Conservation (phyloP, 345 rosid genomes). For the Noccaea bulbosa region DNA sequence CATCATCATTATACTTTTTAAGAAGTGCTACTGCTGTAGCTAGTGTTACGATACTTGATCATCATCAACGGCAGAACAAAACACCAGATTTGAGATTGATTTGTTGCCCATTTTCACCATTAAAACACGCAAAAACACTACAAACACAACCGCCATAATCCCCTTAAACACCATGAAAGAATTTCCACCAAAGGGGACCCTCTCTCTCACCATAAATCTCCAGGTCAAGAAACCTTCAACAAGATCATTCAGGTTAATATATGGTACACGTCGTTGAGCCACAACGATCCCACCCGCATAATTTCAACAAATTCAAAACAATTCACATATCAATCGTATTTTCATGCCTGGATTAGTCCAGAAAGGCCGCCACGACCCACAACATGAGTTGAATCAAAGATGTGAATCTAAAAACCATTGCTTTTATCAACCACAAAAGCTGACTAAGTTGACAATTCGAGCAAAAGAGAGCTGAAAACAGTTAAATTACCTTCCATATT, state of each 20-base stretch:
- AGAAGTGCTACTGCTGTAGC: conserved; percentile 52
- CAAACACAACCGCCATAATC: conserved; percentile 41
- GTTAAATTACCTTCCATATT: conserved; percentile 56
- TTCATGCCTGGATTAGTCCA: conserved; percentile 2
- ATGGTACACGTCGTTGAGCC: conserved; percentile 31
- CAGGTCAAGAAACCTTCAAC: conserved; percentile 94
- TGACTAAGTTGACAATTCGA: neutral
- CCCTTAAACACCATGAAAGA: conserved; percentile 40
- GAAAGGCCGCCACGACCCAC: neutral
- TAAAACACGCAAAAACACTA: conserved; percentile 74
- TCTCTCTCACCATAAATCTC: conserved; percentile 73
- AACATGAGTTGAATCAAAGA: conserved; percentile 1
- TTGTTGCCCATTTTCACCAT: conserved; percentile 76
- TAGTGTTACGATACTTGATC: conserved; percentile 69
- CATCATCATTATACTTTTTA: conserved; percentile 53
- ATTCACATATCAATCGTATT: neutral
- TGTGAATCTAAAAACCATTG: neutral
- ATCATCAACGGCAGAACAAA: conserved; percentile 80
- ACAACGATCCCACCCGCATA: conserved; percentile 38
- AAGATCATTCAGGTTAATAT: conserved; percentile 83
- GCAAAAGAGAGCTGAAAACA: neutral
- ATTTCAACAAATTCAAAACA: neutral
- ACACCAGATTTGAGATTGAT: conserved; percentile 80
- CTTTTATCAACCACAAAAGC: neutral
- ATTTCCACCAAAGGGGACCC: conserved; percentile 68